phyloP scores from a whole-genome alignment of 805 yeast species.

The Schizosaccharomyces cryophilus region DNA sequence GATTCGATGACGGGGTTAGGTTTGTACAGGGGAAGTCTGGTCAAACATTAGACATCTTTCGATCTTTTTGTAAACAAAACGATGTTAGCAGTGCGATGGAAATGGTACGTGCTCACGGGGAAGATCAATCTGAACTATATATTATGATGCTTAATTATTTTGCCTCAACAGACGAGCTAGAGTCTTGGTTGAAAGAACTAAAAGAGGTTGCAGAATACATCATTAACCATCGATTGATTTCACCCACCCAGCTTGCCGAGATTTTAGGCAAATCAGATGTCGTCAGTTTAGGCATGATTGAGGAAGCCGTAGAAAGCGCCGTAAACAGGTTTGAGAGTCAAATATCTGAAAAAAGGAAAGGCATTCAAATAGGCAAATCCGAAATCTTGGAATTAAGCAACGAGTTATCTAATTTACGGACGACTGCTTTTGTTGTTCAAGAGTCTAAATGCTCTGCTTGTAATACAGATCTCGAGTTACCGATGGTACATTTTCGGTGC shows the following conservation, averaged over 20 bases:
- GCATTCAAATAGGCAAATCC: slow-evolving; percentile 14
- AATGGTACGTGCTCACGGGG: slow-evolving; percentile 35
- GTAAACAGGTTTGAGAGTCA: slow-evolving; percentile 39
- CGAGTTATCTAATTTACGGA: neutral
- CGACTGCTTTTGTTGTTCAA: slow-evolving; percentile 26
- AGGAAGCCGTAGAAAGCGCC: slow-evolving; percentile 38
- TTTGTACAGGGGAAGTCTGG: slow-evolving; percentile 15
- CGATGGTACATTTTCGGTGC: slow-evolving; percentile 66
- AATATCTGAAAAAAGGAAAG: slow-evolving; percentile 28
- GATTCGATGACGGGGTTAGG: slow-evolving; percentile 13
- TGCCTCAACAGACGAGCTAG: slow-evolving; percentile 27
- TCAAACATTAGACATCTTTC: slow-evolving; percentile 37
- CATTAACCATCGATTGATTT: slow-evolving; percentile 26
- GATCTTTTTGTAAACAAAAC: slow-evolving; percentile 34
- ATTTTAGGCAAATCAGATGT: slow-evolving; percentile 35
- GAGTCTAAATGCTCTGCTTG: slow-evolving; percentile 45
- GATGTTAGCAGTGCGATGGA: slow-evolving; percentile 33
- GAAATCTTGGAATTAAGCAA: neutral
- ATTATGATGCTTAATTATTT: slow-evolving; percentile 38
- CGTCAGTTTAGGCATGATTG: slow-evolving; percentile 47
- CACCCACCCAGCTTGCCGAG: slow-evolving; percentile 59
- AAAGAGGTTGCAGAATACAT: slow-evolving; percentile 30
- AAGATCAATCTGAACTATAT: slow-evolving; percentile 37
- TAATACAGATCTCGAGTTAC: slow-evolving; percentile 39
- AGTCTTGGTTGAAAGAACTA: slow-evolving; percentile 17